Base-by-base conservation (phyloP, 2,329 filamentous ascomycete species). In the Alternaria gaisen region DNA sequence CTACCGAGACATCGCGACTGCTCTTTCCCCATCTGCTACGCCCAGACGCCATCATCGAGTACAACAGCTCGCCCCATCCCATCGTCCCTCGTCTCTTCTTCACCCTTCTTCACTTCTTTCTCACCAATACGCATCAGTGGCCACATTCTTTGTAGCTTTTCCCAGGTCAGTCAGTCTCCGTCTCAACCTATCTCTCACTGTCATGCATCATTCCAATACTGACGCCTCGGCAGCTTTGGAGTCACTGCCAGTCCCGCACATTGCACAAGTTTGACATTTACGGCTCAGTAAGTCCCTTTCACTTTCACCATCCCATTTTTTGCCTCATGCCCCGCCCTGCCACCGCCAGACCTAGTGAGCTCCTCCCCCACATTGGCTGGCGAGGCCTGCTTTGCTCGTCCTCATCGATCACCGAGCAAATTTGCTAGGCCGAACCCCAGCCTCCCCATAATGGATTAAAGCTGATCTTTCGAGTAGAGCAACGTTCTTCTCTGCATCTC, bases 131-230 rank as follows among this genome's bases (percentile, higher is more conserved):
- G 73, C 73, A 76, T 80, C 77, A 79, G 76, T 78, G 77, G 72
- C 75, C 76, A 77, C 77, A 79, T 80, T 80, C 77, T 80, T 80
- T 79, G 77, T 79, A 79, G 77, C 77, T 79, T 78, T 79, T 73
- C 74, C 71, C 74, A 76, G 76, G 76, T 79, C 64, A 65, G 76
- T 67, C 59, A 48, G 28, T 30, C 28, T 53, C 41, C 53, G 16
- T 58, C 47, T 36, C 53, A 38, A 40, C 47, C 30, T 53, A 43
- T 56, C 36, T 28, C 36, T 11, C 44, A 41, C 54, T 54, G 47
- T 54, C 26, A 18, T 18, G 34, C 28, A 42, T 36, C 58, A 42
- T 42, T 20, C 41, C 26, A 26, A 47, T 34, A 51, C 72, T 77
- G 50, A 75, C 68, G 16, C 30, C 10, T 14, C 24, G 22, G 22